Conservation (phyloP, 2,329 filamentous ascomycete species). For the Exutisphaerella laricina region DNA sequence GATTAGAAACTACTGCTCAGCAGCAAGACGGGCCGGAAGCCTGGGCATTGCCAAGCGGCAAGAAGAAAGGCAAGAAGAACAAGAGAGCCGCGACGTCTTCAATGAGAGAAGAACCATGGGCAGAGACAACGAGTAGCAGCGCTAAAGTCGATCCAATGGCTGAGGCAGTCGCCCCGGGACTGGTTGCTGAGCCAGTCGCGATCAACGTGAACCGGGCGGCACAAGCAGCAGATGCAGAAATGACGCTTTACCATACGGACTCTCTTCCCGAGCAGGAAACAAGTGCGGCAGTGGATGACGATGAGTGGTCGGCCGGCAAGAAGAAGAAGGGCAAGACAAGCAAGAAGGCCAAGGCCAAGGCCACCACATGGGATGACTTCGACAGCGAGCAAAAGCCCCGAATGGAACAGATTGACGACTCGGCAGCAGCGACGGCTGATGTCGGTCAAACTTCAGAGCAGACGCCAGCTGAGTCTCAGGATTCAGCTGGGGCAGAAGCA, state of each 20-base stretch:
- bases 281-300: neutral
- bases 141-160: neutral
- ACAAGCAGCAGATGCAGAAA: neutral
- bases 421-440: neutral
- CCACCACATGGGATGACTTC: neutral
- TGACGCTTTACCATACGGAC: neutral
- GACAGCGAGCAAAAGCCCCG: neutral
- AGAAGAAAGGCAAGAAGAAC: slow-evolving; percentile 19
- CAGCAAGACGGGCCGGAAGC: neutral
- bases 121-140: neutral
- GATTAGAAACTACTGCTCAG: too few species aligned
- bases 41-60: slow-evolving; percentile 1
- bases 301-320: neutral
- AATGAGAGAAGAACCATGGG: neutral
- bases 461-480: neutral
- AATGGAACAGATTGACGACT: neutral
- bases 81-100: slow-evolving; percentile 2
- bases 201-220: neutral
- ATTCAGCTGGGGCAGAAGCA: slow-evolving; percentile 11
- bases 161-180: neutral
- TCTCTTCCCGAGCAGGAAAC: neutral
- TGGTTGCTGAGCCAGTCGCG: neutral
- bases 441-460: neutral
- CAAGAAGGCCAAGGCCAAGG: slow-evolving; percentile 16
- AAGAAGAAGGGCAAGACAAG: slow-evolving; percentile 32